Base-by-base conservation (phyloP, 2,329 filamentous ascomycete species). In the Calonectria honghensis region DNA sequence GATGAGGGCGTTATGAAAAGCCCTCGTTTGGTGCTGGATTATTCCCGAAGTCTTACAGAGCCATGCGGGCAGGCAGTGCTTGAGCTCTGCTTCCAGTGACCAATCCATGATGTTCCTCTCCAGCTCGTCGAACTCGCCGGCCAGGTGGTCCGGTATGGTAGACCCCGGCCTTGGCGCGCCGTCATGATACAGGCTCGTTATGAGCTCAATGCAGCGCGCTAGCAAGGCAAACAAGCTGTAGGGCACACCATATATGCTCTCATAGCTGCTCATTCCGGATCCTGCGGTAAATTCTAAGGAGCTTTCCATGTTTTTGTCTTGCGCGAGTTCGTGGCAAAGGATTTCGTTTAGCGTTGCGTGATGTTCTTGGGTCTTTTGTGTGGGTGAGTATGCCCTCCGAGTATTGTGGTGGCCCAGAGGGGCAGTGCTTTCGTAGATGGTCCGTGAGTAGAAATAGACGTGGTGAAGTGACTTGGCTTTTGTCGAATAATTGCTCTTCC, bases 1-100 rank as follows among this genome's bases (percentile, higher is more conserved):
- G 27, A 81, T 78, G 16, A 81, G 45, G 14, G 79, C 80, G 27
- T 81, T 77, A 29, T 81, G 79, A 51, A 81, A 81, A 9, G 77
- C 77, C 13, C 41, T 35, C 4, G 76, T 76, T 20, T 75, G 75
- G 18, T 75, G 67, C 14, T 64, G 32, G 9, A 77, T 72, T 6
- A 76, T 73, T 6, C 65, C 54, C 7, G 57, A 61, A 13, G 27
- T 39, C 29, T 39, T n/a, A 24, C 57, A 61, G 16, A 61, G 16
- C 57, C 57, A 61, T 4, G 57, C 24, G 1, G 57, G 57, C 6
- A 61, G 20, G 16, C 35, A 61, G 31, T 61, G 57, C 41, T 66
- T 7, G 63, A 70, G 59, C 72, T 35, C 32, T 45, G 57, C 45
- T 10, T 67, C 68, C 6, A 68, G 24, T 13, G 72, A 50, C 73